These are phyloP conservation scores for Populus alba DNA, from an alignment of 345 rosid species.

Conservation along the genomic window DNA sequence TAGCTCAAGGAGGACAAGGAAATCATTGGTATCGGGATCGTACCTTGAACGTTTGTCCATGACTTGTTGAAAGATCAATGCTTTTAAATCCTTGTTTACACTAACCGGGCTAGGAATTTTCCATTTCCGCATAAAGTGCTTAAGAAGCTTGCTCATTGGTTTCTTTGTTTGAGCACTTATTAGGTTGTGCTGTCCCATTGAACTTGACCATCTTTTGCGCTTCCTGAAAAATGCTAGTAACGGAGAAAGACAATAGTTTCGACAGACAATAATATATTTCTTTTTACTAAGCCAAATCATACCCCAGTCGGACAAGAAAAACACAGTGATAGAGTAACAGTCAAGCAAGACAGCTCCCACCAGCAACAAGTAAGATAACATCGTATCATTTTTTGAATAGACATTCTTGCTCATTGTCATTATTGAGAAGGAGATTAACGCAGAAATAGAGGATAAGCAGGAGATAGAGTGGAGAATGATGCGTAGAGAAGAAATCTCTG, in stretches of 20 bases:
- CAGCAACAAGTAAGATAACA: constrained; percentile 12
- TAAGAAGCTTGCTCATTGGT: background rate
- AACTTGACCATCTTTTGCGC: background rate
- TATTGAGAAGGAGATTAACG: constrained; percentile 9
- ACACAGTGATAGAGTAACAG: background rate
- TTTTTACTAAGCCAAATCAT: background rate
- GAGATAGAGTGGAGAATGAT: constrained; percentile 11
- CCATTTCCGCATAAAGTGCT: background rate
- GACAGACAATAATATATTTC: too few relatives aligned
- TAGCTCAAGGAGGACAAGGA: accelerated
- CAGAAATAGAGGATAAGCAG: constrained; percentile 1
- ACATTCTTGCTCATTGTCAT: background rate
- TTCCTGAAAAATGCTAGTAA: too few relatives aligned
- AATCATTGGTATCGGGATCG: background rate
- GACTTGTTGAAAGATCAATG: background rate
- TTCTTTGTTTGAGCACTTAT: too few relatives aligned
- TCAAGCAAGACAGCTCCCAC: constrained; percentile 17
- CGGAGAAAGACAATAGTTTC: too few relatives aligned
- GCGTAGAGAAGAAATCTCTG: background rate
- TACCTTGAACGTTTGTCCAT: background rate
- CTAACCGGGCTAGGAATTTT: background rate
- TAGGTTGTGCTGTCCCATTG: background rate
- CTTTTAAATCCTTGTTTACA: background rate
- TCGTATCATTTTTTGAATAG: background rate
- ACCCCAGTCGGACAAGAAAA: constrained; percentile 23